Evolutionary conservation across 805 yeast species (phyloP).

Genomic region (Yarrowia sp.): DNA sequence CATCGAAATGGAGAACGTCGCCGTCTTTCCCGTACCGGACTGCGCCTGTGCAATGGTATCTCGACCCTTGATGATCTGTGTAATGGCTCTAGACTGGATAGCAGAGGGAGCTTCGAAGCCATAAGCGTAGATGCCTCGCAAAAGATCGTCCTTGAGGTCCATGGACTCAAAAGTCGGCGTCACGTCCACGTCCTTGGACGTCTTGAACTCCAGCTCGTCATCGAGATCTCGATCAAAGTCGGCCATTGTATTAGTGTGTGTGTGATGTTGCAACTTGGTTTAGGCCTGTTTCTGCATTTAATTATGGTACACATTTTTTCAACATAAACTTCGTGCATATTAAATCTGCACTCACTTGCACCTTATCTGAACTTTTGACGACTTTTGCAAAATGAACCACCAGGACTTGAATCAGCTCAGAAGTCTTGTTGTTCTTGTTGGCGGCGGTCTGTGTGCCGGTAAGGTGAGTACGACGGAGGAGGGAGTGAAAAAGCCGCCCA

Average conservation of each 20-base stretch:
- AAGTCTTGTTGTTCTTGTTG: constrained; percentile 56
- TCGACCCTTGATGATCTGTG: constrained; percentile 76
- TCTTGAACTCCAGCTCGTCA: constrained; percentile 37
- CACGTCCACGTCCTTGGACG: constrained; percentile 88
- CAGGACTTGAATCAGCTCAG: constrained; percentile 19
- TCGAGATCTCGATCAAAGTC: constrained; percentile 37
- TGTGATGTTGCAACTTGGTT: neutral
- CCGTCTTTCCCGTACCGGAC: constrained; percentile 92
- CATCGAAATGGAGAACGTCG: constrained; percentile 77
- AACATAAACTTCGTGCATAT: constrained; percentile 21
- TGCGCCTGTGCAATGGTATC: constrained; percentile 86
- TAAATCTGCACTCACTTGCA: constrained; percentile 22
- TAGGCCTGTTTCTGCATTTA: no score
- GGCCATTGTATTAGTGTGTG: constrained; percentile 3
- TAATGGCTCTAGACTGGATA: constrained; percentile 80
- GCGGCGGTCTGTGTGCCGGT: constrained; percentile 71
- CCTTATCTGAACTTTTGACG: constrained; percentile 29
- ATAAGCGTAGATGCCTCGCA: constrained; percentile 78
- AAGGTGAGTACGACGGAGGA: constrained; percentile 47
- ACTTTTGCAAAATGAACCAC: constrained; percentile 8
- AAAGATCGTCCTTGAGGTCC: constrained; percentile 70
- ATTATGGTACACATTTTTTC: neutral
- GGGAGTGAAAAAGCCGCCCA: neutral
- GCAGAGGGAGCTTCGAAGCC: constrained; percentile 86
- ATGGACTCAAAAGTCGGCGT: constrained; percentile 72